These are phyloP conservation scores for Wilcoxina mikolae DNA, from an alignment of 495 filamentous ascomycete genomes.

Conservation along the genomic window DNA sequence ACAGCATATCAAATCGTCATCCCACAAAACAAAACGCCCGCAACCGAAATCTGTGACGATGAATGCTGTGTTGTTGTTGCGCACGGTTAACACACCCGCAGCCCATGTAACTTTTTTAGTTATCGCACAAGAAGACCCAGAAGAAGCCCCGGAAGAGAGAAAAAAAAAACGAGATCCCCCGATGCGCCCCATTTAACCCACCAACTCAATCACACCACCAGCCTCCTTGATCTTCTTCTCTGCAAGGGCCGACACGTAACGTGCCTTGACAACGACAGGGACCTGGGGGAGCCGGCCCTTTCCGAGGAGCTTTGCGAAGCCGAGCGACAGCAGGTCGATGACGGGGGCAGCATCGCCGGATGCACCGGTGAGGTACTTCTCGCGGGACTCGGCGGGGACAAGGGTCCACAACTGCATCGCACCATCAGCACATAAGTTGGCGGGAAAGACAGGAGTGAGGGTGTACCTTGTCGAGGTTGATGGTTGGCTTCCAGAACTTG, in stretches of 20 bases:
- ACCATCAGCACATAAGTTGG: neutral
- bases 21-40: no score
- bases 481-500: constrained; percentile 81
- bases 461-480: constrained; percentile 81
- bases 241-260: constrained; percentile 74
- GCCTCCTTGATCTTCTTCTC: constrained; percentile 92
- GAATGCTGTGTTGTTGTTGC: no score
- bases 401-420: constrained; percentile 52
- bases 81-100: no score
- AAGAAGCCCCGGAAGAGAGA: no score
- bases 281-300: constrained; percentile 80
- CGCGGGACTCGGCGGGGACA: constrained; percentile 55
- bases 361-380: constrained; percentile 47
- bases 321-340: constrained; percentile 78
- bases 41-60: no score
- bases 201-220: constrained; percentile 80
- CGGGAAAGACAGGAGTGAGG: neutral
- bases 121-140: no score
- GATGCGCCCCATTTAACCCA: constrained; percentile 66
- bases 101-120: no score
- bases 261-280: constrained; percentile 73
- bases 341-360: constrained; percentile 71
- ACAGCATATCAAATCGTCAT: no score
- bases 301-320: constrained; percentile 85
- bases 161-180: no score